A percentile compares a stretch with the other conserved stretches of the same genome.
These are phyloP conservation scores for Phaffomyces opuntiae DNA, from an alignment of 805 yeast genomes.

Conservation along the genomic window DNA sequence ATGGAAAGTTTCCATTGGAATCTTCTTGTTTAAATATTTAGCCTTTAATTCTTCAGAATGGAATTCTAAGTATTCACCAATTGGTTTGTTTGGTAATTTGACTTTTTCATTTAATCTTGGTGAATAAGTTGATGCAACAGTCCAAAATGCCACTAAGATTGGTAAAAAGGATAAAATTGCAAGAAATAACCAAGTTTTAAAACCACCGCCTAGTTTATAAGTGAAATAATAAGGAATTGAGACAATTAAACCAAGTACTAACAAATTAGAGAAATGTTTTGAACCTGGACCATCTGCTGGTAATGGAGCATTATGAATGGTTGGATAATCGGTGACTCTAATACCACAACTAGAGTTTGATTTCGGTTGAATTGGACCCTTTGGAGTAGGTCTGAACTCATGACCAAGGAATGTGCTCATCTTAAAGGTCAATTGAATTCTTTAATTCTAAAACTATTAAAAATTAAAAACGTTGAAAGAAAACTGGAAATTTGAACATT, in stretches of 20 bases:
- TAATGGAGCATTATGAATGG: conserved; percentile 78
- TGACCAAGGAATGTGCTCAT: conserved; percentile 25
- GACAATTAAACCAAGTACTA: conserved; percentile 41
- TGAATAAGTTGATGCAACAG: conserved; percentile 63
- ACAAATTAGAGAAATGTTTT: conserved; percentile 60
- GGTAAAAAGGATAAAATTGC: conserved; percentile 53
- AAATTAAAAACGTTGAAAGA: too few species aligned
- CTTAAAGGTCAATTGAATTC: neutral
- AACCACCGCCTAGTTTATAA: conserved; percentile 63
- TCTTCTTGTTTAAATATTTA: conserved; percentile 70
- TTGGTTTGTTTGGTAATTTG: conserved; percentile 66
- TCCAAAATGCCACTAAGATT: conserved; percentile 77
- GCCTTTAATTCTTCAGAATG: conserved; percentile 63
- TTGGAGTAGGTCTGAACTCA: conserved; percentile 58
- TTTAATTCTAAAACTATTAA: neutral
- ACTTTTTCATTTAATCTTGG: conserved; percentile 80
- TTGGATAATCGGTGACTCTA: conserved; percentile 40
- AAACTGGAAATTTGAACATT: too few species aligned
- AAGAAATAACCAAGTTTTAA: conserved; percentile 59
- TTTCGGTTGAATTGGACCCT: conserved; percentile 35
- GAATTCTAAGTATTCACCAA: conserved; percentile 74
- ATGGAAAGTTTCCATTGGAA: conserved; percentile 90
- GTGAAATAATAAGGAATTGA: conserved; percentile 58
- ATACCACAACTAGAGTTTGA: conserved; percentile 41
- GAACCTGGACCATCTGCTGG: conserved; percentile 92